Evolutionary conservation across 1,284 basidiomycete species (phyloP).

Genomic region (Sporisorium exsertum): DNA sequence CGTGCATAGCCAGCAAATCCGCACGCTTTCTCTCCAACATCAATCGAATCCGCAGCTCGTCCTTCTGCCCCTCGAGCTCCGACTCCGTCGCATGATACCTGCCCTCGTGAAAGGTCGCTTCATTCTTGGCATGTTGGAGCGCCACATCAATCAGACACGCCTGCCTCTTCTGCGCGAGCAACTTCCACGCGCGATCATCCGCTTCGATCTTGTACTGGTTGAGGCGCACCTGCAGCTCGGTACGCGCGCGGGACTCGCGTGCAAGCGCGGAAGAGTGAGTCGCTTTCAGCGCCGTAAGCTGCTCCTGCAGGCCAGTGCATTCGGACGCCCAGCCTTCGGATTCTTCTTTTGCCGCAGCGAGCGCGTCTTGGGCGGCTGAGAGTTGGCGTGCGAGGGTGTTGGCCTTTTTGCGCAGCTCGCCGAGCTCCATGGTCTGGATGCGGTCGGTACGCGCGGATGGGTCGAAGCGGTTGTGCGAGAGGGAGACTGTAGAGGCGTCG

Average conservation of each 20-base stretch:
- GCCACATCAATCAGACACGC: constrained; percentile 29
- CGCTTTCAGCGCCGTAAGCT: constrained; percentile 21
- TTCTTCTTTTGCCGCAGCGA: constrained; percentile 42
- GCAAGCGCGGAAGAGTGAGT: constrained; percentile 18
- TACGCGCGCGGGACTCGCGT: constrained; percentile 26
- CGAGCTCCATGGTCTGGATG: constrained; percentile 38
- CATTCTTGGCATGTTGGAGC: constrained; percentile 46
- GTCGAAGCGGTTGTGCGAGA: constrained; percentile 33
- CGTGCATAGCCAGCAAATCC: constrained; percentile 35
- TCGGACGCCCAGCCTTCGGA: constrained; percentile 52
- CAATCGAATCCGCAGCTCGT: constrained; percentile 38
- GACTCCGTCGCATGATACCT: constrained; percentile 30
- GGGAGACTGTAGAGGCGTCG: constrained; percentile 21
- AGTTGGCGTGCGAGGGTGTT: constrained; percentile 25
- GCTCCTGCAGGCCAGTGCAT: constrained; percentile 43
- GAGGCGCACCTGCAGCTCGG: constrained; percentile 33
- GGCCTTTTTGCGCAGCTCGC: constrained; percentile 44
- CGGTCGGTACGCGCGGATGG: constrained; percentile 41
- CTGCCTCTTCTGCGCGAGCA: constrained; percentile 30
- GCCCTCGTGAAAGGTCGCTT: constrained; percentile 34
- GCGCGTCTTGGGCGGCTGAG: constrained; percentile 22
- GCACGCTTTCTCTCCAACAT: constrained; percentile 48
- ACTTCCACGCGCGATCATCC: constrained; percentile 43
- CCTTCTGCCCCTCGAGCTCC: constrained; percentile 37
- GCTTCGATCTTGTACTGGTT: constrained; percentile 48